A percentile compares a stretch with the other conserved stretches of the same genome.
These are phyloP conservation scores for Colletotrichum zoysiae DNA, from an alignment of 2,329 filamentous ascomycete species.

Conservation along the genomic window DNA sequence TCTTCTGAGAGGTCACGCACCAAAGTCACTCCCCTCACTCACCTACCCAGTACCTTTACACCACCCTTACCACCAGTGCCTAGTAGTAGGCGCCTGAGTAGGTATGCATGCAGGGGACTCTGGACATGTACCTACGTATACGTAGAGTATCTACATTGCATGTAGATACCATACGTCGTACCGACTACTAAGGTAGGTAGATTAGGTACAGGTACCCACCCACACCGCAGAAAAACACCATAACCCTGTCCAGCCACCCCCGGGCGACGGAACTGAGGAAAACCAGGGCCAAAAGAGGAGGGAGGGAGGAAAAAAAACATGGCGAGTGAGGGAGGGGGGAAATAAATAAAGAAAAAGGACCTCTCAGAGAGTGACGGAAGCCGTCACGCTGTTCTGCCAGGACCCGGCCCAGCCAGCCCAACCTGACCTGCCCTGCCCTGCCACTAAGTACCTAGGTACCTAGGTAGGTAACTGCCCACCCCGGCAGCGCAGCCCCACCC, in stretches of 20 bases:
- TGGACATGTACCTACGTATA: too few relatives aligned
- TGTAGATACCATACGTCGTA: too few relatives aligned
- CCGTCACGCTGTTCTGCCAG: slow-evolving; percentile 29
- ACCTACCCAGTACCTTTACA: not conserved
- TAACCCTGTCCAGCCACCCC: slow-evolving; percentile 19
- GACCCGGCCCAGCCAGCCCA: slow-evolving; percentile 13
- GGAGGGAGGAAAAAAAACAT: slow-evolving; percentile 9
- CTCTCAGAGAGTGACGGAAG: slow-evolving; percentile 18
- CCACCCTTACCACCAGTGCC: not conserved
- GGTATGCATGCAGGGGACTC: too few relatives aligned
- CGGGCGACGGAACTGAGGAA: slow-evolving; percentile 12
- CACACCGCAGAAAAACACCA: not conserved
- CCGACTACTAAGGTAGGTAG: too few relatives aligned
- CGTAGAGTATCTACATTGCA: too few relatives aligned
- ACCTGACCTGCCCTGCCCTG: too few relatives aligned
- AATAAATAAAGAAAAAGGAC: slow-evolving; percentile 5
- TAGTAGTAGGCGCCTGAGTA: too few relatives aligned
- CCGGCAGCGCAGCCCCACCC: slow-evolving; percentile 24
- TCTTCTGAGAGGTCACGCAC: slow-evolving; percentile 41
- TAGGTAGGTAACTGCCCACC: too few relatives aligned
- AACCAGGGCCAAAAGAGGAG: slow-evolving; percentile 8
- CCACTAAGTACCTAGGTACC: too few relatives aligned
- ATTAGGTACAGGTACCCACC: not conserved
- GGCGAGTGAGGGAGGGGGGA: not conserved
- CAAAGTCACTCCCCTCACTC: slow-evolving; percentile 7